These are phyloP conservation scores for Penicillium polonicum DNA, from an alignment of 2,329 filamentous ascomycete species.

Conservation along the genomic window DNA sequence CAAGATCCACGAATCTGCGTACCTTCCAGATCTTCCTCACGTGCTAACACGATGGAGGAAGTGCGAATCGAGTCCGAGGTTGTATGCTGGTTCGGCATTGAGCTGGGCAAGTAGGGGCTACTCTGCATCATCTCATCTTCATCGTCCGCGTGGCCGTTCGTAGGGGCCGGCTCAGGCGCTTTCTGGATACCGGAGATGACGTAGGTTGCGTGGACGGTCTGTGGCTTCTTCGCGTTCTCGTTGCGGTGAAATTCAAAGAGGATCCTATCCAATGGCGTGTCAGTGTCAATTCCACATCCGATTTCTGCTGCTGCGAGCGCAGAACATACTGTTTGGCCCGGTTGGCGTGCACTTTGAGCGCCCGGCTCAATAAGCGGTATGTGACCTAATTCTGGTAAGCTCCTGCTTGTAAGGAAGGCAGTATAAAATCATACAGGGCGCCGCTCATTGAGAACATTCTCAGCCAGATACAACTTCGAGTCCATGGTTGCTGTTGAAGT, in stretches of 20 bases:
- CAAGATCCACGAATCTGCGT: conserved; percentile 3
- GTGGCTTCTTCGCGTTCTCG: conserved; percentile 72
- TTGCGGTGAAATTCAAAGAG: conserved; percentile 79
- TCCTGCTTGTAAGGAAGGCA: not conserved
- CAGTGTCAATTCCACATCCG: conserved; percentile 8
- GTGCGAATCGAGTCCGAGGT: conserved; percentile 54
- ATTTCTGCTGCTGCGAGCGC: not conserved
- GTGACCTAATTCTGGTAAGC: conserved; percentile 62
- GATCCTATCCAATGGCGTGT: conserved; percentile 57
- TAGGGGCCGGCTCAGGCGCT: conserved; percentile 30
- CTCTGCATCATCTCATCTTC: conserved; percentile 64
- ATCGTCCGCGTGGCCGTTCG: conserved; percentile 57
- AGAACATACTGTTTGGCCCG: conserved; percentile 78
- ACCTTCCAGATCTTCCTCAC: conserved; percentile 72
- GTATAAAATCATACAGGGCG: conserved; percentile 57
- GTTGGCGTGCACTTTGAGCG: conserved; percentile 80
- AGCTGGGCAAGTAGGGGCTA: conserved; percentile 66
- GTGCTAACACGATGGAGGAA: conserved; percentile 64
- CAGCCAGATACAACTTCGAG: conserved; percentile 70
- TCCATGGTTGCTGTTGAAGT: conserved; percentile 45
- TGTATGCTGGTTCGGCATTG: conserved; percentile 56
- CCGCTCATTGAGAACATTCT: conserved; percentile 72
- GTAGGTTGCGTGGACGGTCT: conserved; percentile 88
- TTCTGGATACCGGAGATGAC: conserved; percentile 70
- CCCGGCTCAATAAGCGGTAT: conserved; percentile 80